Evolutionary conservation across 768 basidiomycete species (phyloP).

Genomic region (Strobilomyces dryophilus): DNA sequence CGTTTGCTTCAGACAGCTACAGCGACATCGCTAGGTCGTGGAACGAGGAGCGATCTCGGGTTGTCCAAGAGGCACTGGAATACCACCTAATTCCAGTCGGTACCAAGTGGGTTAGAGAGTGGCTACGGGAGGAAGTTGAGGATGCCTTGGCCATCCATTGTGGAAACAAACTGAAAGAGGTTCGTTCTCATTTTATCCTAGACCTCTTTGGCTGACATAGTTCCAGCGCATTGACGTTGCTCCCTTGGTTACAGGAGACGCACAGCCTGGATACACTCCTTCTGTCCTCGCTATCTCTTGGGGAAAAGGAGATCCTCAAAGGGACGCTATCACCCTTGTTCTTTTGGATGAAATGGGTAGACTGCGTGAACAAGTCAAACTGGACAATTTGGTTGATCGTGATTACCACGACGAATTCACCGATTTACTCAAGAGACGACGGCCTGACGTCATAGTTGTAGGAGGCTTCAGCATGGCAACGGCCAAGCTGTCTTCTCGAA

Average conservation of each 20-base stretch:
- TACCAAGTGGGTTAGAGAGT: conserved; percentile 86
- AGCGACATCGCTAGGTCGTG: conserved; percentile 84
- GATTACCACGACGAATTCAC: conserved; percentile 70
- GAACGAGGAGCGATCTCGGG: conserved; percentile 80
- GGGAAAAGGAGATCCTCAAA: conserved; percentile 92
- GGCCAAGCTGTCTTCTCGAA: conserved; percentile 56
- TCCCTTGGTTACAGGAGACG: conserved; percentile 59
- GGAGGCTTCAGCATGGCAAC: conserved; percentile 89
- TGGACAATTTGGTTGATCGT: conserved; percentile 79
- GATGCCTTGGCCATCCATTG: conserved; percentile 72
- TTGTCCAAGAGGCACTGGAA: conserved; percentile 75
- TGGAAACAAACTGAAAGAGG: conserved; percentile 64
- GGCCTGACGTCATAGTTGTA: conserved; percentile 84
- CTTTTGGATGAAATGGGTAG: conserved; percentile 87
- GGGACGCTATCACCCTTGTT: conserved; percentile 82
- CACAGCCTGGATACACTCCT: conserved; percentile 67
- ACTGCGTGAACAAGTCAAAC: conserved; percentile 82
- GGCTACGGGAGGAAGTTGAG: conserved; percentile 86
- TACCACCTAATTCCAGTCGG: conserved; percentile 81
- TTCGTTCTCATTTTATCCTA: conserved; percentile 34
- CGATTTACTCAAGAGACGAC: conserved; percentile 76
- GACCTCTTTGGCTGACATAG: conserved; percentile 10
- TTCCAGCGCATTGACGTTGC: conserved; percentile 77
- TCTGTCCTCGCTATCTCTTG: conserved; percentile 88
- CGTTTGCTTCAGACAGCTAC: conserved; percentile 81